Percentiles rank a stretch among this genome's conserved stretches.
These are phyloP conservation scores for Dunaliella primolecta DNA, from an alignment of 139 green algal genomes.

Conservation along the genomic window DNA sequence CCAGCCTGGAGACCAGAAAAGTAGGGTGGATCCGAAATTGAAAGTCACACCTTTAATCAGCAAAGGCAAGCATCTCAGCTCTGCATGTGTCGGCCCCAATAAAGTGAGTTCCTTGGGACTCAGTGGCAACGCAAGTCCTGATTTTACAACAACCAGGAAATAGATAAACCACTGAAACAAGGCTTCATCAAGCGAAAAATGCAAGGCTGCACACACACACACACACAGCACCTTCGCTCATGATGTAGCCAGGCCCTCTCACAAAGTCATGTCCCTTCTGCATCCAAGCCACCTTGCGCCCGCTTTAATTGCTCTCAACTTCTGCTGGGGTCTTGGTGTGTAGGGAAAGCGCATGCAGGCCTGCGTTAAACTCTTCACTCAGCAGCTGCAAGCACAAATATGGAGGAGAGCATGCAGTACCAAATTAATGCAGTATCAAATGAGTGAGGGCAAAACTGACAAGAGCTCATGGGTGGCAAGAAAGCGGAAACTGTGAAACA, in stretches of 20 bases:
- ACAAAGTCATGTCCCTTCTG: not conserved
- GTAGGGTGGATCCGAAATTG: no score
- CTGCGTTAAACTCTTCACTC: conserved; percentile 34
- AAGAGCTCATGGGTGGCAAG: not conserved
- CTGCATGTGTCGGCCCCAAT: no score
- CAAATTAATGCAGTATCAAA: not conserved
- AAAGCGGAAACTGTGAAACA: no score
- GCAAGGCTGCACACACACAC: not conserved
- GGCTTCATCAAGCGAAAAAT: not conserved
- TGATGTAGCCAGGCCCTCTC: not conserved
- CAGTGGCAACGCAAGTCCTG: no score
- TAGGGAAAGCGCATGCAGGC: conserved; percentile 45
- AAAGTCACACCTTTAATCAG: no score
- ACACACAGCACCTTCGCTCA: no score
- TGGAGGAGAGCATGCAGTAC: not conserved
- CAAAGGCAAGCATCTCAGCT: no score
- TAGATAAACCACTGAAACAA: not conserved
- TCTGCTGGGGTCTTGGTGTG: conserved; percentile 39
- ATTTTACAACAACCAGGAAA: not conserved
- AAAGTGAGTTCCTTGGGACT: no score
- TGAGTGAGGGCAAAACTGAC: not conserved
- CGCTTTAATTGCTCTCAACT: not conserved
- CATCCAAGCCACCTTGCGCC: not conserved
- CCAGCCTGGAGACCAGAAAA: no score
- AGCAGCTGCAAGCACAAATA: conserved; percentile 29